phyloP scores from a whole-genome alignment of 805 yeast genomes.

The Hanseniaspora mollemarum region DNA sequence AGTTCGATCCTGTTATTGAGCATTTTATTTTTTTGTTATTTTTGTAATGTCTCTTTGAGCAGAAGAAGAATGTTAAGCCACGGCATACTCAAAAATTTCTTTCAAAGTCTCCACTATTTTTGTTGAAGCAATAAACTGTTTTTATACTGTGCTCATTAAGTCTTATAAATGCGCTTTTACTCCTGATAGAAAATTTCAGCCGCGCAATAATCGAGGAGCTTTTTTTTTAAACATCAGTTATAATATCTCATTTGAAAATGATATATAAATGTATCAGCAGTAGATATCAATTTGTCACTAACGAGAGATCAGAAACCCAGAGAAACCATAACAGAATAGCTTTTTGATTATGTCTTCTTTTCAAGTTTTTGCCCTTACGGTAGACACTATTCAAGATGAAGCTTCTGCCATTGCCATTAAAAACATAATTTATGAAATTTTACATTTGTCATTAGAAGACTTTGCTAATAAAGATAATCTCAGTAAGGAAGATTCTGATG shows the following conservation, averaged over 20 bases:
- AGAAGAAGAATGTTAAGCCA: not conserved
- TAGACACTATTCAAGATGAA: constrained; percentile 14
- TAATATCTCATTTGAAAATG: not conserved
- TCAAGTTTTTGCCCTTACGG: not conserved
- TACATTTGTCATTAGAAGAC: not conserved
- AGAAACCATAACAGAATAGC: not conserved
- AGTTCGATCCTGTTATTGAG: constrained; percentile 17
- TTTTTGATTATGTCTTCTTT: not conserved
- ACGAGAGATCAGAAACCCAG: not conserved
- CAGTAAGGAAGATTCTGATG: not conserved
- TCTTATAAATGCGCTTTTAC: not conserved
- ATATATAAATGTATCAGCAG: not conserved
- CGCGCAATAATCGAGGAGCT: not conserved
- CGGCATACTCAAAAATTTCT: too few relatives aligned
- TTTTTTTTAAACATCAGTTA: not conserved
- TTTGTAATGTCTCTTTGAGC: not conserved
- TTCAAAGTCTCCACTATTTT: too few relatives aligned
- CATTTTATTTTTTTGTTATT: constrained; percentile 3
- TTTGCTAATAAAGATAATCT: not conserved
- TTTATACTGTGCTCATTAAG: too few relatives aligned
- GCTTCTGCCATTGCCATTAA: constrained; percentile 18
- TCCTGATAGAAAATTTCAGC: not conserved
- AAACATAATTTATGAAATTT: not conserved
- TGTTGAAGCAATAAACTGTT: too few relatives aligned
- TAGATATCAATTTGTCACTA: not conserved